phyloP scores from a whole-genome alignment of 2,329 filamentous ascomycete species.

The Tolypocladium inflatum region DNA sequence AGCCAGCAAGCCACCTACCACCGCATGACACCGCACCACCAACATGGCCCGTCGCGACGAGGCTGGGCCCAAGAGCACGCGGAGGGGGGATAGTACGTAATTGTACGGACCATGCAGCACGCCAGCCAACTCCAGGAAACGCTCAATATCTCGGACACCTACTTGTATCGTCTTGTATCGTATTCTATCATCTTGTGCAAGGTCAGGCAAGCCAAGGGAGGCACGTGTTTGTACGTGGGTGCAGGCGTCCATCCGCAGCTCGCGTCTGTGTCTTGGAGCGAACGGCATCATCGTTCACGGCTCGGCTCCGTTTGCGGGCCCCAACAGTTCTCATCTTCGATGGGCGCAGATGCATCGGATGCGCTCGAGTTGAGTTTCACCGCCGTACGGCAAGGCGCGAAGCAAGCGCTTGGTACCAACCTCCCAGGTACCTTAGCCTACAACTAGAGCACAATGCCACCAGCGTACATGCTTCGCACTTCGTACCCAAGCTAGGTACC shows the following conservation, averaged over 20 bases:
- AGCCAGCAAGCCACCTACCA: not conserved
- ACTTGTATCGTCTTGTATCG: not conserved
- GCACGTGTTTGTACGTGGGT: not conserved
- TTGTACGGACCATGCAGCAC: not conserved
- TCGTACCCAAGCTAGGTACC: not conserved
- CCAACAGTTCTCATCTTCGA: not conserved
- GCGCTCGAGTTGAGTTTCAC: not conserved
- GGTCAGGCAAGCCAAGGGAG: not conserved
- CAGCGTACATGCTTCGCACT: not conserved
- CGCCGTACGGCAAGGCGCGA: not conserved
- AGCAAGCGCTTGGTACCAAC: not conserved
- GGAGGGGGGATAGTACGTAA: not conserved
- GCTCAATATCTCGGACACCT: not conserved
- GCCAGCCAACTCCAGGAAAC: not conserved
- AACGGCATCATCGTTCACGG: not conserved
- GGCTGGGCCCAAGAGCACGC: not conserved
- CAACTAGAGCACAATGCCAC: not conserved
- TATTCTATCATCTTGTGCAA: not conserved
- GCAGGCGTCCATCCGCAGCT: too few species aligned
- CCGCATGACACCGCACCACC: not conserved
- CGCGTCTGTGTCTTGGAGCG: not conserved
- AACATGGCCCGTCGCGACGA: not conserved
- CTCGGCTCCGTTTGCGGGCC: not conserved
- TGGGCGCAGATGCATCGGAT: not conserved
- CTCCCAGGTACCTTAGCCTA: too few species aligned